phyloP scores from a whole-genome alignment of 169 alveolate genomes.

The Plasmodium malariae region DNA sequence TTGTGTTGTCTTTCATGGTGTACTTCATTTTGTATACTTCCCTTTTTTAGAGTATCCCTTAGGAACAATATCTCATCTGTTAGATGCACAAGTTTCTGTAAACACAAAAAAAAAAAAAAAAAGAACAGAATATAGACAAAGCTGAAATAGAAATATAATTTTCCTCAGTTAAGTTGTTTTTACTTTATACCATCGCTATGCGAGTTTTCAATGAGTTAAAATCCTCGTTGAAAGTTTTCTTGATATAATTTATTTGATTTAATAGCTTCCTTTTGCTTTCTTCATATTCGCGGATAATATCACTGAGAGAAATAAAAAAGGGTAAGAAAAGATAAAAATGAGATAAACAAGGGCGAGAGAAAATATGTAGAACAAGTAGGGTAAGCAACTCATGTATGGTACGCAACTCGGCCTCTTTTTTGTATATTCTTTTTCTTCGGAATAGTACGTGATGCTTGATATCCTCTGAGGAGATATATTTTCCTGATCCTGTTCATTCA shows the following conservation, averaged over 20 bases:
- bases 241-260: conserved; percentile 44
- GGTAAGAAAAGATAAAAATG: background rate
- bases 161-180: background rate
- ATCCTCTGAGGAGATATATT: background rate
- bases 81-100: conserved; percentile 17
- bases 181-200: conserved; percentile 16
- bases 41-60: background rate
- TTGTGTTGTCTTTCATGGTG: background rate
- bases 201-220: conserved; percentile 3
- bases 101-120: background rate
- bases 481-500: background rate
- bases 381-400: background rate
- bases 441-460: conserved; percentile 26
- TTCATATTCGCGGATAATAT: conserved; percentile 37
- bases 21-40: background rate
- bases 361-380: background rate
- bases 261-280: conserved; percentile 43
- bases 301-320: background rate
- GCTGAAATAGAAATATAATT: background rate
- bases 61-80: conserved; percentile 22
- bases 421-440: background rate
- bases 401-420: no score
- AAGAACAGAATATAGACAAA: background rate
- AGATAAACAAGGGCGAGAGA: background rate
- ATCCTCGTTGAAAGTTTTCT: conserved; percentile 53